A percentile compares a stretch with the other conserved stretches of the same genome.
phyloP scores from a whole-genome alignment of 495 filamentous ascomycete genomes.

The Aspergillus diversus region DNA sequence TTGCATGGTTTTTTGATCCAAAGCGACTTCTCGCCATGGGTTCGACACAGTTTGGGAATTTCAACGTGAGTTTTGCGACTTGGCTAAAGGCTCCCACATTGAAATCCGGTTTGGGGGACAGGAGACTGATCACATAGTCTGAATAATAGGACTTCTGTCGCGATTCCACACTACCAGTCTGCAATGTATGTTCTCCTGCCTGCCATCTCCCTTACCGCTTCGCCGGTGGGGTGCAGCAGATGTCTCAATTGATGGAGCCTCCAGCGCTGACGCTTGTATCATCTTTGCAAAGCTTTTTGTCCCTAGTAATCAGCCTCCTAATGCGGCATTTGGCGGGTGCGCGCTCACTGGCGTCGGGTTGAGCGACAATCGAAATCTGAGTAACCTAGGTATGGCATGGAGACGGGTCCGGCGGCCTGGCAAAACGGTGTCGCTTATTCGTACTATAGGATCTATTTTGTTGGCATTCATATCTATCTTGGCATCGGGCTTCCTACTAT shows the following conservation, averaged over 20 bases:
- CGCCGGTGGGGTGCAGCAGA: neutral
- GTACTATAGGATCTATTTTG: slow-evolving; percentile 79
- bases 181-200: slow-evolving; percentile 74
- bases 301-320: slow-evolving; percentile 48
- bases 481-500: slow-evolving; percentile 65
- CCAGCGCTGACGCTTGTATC: slow-evolving; percentile 28
- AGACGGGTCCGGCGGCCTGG: neutral
- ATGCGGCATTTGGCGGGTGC: slow-evolving; percentile 65
- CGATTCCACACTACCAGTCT: slow-evolving; percentile 92
- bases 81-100: neutral
- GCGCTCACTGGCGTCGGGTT: slow-evolving; percentile 72
- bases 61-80: slow-evolving; percentile 66
- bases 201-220: neutral
- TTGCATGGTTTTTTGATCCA: slow-evolving; percentile 26
- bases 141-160: slow-evolving; percentile 82
- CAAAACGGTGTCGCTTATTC: slow-evolving; percentile 8
- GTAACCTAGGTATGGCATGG: slow-evolving; percentile 77
- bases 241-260: slow-evolving; percentile 13
- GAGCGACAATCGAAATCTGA: slow-evolving; percentile 63
- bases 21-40: slow-evolving; percentile 45
- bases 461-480: slow-evolving; percentile 77
- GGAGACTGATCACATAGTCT: slow-evolving; percentile 25
- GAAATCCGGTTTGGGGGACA: neutral
- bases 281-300: slow-evolving; percentile 54
- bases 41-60: slow-evolving; percentile 83